Base-by-base conservation (phyloP, 345 rosid genomes). In the Eucalyptus marginata region DNA sequence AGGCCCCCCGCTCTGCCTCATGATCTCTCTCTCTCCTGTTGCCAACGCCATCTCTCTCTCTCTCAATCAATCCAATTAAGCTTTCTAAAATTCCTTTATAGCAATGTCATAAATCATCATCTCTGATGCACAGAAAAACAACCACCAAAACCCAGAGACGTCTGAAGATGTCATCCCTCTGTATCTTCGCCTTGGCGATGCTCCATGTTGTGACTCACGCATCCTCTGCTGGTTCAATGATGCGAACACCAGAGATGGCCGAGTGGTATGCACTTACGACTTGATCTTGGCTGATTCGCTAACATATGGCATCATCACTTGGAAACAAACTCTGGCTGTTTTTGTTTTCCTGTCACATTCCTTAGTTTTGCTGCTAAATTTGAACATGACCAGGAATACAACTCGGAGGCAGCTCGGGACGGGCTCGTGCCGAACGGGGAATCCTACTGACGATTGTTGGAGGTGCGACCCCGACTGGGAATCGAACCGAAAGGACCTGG, bases 391-490 rank as follows among this genome's bases (percentile, higher is more conserved):
- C 89, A 94, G 95, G 94, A 88, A 86, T 85, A 79, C 90, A 47
- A 81, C 90, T 17, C 89, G 92, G 86, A 91, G 94, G 88, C 90
- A 84, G 49, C 83, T 93, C 84, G 91, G 52, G 22, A 22, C 16
- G 11, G 91, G 81, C 25, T 68, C 91, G 2, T 92, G 94, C 64
- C 76, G 86, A n/a, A 93, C 94, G 13, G 95, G 95, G 43, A 96
- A 96, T 43, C 96, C 94, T 27, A 93, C 93, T 43, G 97, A 96
- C 52, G 95, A 94, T 36, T 96, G 97, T 49, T 96, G 96, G 97
- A 91, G 96, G 76, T 96, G 96, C 89, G 95, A 94, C 89, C 88
- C 92, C 10, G 85, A 91, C 8, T 96, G 97, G 97, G 94, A 93
- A 13, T 49, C 88, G 62, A 95, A 95, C 92, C 93, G 97, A 86